phyloP scores from a whole-genome alignment of 192 early-diverging fungal species.

The Coemansia sp. region DNA sequence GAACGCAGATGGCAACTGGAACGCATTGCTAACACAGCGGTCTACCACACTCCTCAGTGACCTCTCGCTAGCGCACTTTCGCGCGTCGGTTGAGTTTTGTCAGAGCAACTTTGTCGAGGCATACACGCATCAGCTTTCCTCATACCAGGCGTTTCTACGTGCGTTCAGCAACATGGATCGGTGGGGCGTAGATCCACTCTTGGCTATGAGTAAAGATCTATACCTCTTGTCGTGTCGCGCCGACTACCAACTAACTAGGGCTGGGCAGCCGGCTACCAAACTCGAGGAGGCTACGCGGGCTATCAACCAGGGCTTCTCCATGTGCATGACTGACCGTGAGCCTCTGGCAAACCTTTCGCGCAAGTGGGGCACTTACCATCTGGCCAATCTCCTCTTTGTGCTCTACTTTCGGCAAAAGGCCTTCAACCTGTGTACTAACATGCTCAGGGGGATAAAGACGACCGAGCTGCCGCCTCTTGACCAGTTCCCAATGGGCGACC shows the following conservation, averaged over 20 bases:
- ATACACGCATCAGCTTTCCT: slow-evolving; percentile 28
- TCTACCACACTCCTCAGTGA: slow-evolving; percentile 17
- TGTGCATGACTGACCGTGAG: slow-evolving; percentile 82
- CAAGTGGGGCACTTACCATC: slow-evolving; percentile 93
- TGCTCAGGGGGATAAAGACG: slow-evolving; percentile 71
- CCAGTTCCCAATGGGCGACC: slow-evolving; percentile 82
- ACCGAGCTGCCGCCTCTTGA: slow-evolving; percentile 76
- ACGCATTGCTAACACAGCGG: slow-evolving; percentile 6
- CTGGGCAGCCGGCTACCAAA: slow-evolving; percentile 7
- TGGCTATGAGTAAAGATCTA: slow-evolving; percentile 35
- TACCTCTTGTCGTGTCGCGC: slow-evolving; percentile 25
- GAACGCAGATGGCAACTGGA: slow-evolving; percentile 28
- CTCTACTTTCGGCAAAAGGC: slow-evolving; percentile 81
- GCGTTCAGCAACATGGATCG: slow-evolving; percentile 35
- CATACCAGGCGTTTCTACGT: slow-evolving; percentile 44
- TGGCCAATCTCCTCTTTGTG: slow-evolving; percentile 83
- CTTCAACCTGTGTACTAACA: slow-evolving; percentile 82
- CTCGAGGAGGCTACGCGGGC: slow-evolving; percentile 84
- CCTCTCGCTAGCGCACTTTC: slow-evolving; percentile 32
- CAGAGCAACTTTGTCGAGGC: slow-evolving; percentile 27
- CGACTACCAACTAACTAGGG: slow-evolving; percentile 23
- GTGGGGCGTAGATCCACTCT: slow-evolving; percentile 38
- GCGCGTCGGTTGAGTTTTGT: slow-evolving; percentile 22
- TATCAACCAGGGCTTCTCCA: slow-evolving; percentile 87
- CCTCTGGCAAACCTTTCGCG: slow-evolving; percentile 58